A percentile compares a stretch with the other conserved stretches of the same genome.
Conservation (phyloP, 345 rosid species). For the Dimocarpus longan region DNA sequence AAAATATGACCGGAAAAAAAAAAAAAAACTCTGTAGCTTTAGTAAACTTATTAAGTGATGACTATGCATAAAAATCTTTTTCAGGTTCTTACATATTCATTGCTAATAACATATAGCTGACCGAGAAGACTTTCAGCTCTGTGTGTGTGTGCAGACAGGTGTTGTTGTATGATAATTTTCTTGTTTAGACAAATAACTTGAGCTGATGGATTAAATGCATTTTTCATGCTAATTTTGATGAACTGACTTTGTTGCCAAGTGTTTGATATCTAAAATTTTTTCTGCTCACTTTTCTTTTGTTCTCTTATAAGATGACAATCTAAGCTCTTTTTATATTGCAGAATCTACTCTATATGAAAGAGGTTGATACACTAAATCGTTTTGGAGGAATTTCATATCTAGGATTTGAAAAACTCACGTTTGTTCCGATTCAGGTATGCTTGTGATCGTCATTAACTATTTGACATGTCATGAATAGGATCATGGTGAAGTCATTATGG, state of each 20-base stretch:
- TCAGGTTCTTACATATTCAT: background rate
- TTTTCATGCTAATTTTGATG: background rate
- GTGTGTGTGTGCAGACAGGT: background rate
- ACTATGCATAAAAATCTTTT: background rate
- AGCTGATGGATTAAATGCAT: background rate
- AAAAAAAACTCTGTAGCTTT: too few relatives aligned
- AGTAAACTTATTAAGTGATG: background rate
- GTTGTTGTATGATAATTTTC: background rate
- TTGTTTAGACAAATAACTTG: background rate
- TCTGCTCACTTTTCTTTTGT: background rate
- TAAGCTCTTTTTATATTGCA: constrained; percentile 29
- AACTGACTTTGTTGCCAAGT: background rate
- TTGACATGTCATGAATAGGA: background rate
- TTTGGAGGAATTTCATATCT: constrained; percentile 82
- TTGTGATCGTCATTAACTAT: background rate
- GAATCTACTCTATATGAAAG: constrained; percentile 82
- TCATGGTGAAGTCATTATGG: background rate
- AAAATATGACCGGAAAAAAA: too few relatives aligned
- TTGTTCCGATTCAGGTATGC: constrained; percentile 85
- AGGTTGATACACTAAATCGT: constrained; percentile 71
- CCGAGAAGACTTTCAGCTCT: background rate
- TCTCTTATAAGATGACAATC: constrained; percentile 2
- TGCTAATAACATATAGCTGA: background rate
- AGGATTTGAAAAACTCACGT: constrained; percentile 87
- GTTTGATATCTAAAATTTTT: background rate